A percentile compares a stretch with the other conserved stretches of the same genome.
These are phyloP conservation scores for Backusella macrospora DNA, from an alignment of 192 early-diverging fungal species.

Conservation along the genomic window DNA sequence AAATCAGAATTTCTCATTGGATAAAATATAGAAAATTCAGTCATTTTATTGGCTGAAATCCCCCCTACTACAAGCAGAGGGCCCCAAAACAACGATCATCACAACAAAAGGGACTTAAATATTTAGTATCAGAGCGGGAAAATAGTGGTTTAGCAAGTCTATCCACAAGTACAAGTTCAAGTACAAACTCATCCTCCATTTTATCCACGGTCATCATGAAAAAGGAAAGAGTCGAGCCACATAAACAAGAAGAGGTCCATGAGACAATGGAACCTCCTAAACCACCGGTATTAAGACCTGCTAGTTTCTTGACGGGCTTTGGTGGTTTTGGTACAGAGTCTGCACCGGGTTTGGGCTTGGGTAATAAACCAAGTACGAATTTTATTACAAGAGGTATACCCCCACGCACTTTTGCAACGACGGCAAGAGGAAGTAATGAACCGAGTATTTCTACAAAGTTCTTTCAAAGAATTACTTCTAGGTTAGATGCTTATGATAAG, in stretches of 20 bases:
- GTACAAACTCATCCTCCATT: slow-evolving; percentile 31
- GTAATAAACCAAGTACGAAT: background rate
- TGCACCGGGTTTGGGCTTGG: slow-evolving; percentile 2
- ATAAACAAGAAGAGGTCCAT: background rate
- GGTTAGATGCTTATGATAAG: slow-evolving; percentile 35
- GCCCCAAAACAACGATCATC: slow-evolving; percentile 26
- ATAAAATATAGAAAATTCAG: too few relatives aligned
- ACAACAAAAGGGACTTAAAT: slow-evolving; percentile 47
- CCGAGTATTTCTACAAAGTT: slow-evolving; percentile 42
- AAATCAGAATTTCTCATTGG: too few relatives aligned
- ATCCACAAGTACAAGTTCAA: slow-evolving; percentile 26
- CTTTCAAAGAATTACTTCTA: slow-evolving; percentile 37
- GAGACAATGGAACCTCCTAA: slow-evolving; percentile 10
- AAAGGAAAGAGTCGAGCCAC: background rate
- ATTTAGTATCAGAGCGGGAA: slow-evolving; percentile 44
- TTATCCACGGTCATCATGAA: slow-evolving; percentile 20
- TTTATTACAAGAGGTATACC: slow-evolving; percentile 28
- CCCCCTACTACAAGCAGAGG: too few relatives aligned
- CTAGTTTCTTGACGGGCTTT: slow-evolving; percentile 34
- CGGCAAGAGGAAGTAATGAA: slow-evolving; percentile 7
- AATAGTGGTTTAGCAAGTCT: slow-evolving; percentile 23
- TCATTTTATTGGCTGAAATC: too few relatives aligned
- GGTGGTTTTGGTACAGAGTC: slow-evolving; percentile 16
- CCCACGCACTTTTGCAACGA: slow-evolving; percentile 12
- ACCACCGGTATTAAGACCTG: slow-evolving; percentile 19